These are phyloP conservation scores for Fusarium lyarnte DNA, from an alignment of 2,329 filamentous ascomycete species.

Conservation along the genomic window DNA sequence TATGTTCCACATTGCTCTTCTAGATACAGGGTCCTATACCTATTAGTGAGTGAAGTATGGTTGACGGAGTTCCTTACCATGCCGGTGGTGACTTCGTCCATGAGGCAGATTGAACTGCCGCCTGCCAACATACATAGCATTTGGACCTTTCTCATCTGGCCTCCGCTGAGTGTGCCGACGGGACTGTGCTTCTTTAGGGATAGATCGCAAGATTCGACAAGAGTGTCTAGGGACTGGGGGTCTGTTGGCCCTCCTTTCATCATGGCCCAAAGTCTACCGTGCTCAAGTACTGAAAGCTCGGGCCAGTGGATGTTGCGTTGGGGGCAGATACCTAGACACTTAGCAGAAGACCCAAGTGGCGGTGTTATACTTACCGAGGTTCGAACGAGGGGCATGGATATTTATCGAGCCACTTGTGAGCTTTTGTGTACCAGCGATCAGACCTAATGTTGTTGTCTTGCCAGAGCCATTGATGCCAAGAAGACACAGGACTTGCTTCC, in stretches of 20 bases:
- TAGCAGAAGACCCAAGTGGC: constrained; percentile 14
- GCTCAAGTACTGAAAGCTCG: constrained; percentile 9
- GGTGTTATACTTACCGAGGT: not conserved
- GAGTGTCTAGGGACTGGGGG: constrained; percentile 43
- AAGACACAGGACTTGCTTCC: constrained; percentile 71
- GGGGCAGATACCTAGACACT: constrained; percentile 1
- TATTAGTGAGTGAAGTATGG: not conserved
- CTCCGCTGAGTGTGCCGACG: constrained; percentile 79
- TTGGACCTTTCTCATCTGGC: constrained; percentile 87
- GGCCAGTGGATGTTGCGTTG: constrained; percentile 19
- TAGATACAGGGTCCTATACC: constrained; percentile 82
- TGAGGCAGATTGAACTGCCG: constrained; percentile 61
- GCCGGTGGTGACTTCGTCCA: constrained; percentile 69
- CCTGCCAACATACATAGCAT: constrained; percentile 90
- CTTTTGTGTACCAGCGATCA: constrained; percentile 76
- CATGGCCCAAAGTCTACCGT: not conserved
- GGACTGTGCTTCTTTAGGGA: constrained; percentile 72
- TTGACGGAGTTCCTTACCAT: not conserved
- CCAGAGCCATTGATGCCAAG: constrained; percentile 85
- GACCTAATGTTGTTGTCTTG: constrained; percentile 84
- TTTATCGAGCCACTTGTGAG: not conserved
- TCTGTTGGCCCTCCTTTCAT: constrained; percentile 6
- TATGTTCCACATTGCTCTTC: constrained; percentile 89
- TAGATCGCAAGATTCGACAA: constrained; percentile 76
- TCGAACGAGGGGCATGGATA: not conserved